phyloP scores from a whole-genome alignment of 2,329 filamentous ascomycete species.

The Aspergillus sp. region DNA sequence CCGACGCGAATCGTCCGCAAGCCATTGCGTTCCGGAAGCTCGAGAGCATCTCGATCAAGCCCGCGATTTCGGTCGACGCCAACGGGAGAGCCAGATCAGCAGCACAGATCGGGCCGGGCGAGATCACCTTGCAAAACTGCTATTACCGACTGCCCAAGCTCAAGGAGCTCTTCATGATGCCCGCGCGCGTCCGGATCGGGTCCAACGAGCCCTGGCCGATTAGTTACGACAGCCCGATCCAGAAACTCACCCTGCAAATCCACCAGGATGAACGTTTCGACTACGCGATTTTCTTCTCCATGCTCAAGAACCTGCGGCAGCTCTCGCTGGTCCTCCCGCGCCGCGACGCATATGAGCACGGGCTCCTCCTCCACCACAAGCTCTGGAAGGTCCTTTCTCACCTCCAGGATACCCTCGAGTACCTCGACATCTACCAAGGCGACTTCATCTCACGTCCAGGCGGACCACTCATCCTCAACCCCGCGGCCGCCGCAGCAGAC shows the following conservation, averaged over 20 bases:
- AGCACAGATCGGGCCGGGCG: neutral
- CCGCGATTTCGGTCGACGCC: neutral
- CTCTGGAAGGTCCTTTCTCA: neutral
- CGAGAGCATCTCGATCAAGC: neutral
- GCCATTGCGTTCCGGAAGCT: neutral
- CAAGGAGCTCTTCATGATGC: neutral
- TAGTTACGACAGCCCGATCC: neutral
- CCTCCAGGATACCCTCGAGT: neutral
- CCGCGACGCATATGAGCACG: neutral
- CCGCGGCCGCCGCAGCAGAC: too few relatives aligned
- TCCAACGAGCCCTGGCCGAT: neutral
- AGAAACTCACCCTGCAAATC: neutral
- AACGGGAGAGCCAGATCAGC: neutral
- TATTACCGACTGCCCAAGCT: neutral
- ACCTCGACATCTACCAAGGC: constrained; percentile 3
- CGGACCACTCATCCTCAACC: neutral
- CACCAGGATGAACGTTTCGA: neutral
- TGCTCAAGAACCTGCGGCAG: neutral
- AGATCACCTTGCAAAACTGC: neutral
- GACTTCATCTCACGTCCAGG: neutral
- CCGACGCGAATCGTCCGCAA: neutral
- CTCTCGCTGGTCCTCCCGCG: neutral
- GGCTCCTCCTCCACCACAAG: neutral
- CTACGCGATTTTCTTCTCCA: neutral
- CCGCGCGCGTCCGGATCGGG: neutral